Evolutionary conservation across 1,139 yeast genomes (phyloP), one percentile per base, ranked within the genome.

Genomic region (Blastobotrys indianensis): DNA sequence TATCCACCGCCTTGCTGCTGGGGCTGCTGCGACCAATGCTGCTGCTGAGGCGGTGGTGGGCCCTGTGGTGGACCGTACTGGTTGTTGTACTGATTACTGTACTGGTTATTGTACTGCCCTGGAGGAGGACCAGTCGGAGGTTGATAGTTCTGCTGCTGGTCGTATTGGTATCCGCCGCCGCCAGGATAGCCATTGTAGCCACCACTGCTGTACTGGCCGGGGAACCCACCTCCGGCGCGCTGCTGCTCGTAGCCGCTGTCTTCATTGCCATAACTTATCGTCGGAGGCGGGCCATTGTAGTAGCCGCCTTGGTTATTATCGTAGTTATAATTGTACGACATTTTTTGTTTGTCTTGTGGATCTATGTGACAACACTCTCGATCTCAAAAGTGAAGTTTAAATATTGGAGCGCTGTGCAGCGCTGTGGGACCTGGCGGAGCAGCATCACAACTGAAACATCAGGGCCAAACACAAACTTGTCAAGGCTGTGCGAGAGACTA

Each of bases 21-120:
- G n/a, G 42, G 44, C 23, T 11, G 46, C 46, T 12, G 29, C 15
- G 25, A 16, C 32, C 10, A 32, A 20, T 33, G 40, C 41, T 42
- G 41, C 13, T 45, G 10, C 11, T 43, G 45, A 9, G 75, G 65
- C 15, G 33, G 33, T 35, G 65, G 73, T 45, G 59, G 56, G 28
- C 64, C 62, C 49, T 51, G 58, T 28, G 58, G 66, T 20, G 67
- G 61, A 28, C 53, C 53, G 25, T 51, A 51, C 7, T 20, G 25
- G n/a, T n/a, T n/a, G 41, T 46, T 48, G 33, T 45, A 53, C 35
- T 52, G 57, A 40, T 53, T 54, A 35, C 52, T 52, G 45, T 53
- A 52, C 23, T 29, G 37, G 46, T 46, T 53, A 47, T 54, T 57
- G 40, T 47, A 55, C 51, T 55, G 58, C 50, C 34, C 63, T 15